These are phyloP conservation scores for Aureobasidium sp. DNA, from an alignment of 2,329 filamentous ascomycete genomes.

Conservation along the genomic window DNA sequence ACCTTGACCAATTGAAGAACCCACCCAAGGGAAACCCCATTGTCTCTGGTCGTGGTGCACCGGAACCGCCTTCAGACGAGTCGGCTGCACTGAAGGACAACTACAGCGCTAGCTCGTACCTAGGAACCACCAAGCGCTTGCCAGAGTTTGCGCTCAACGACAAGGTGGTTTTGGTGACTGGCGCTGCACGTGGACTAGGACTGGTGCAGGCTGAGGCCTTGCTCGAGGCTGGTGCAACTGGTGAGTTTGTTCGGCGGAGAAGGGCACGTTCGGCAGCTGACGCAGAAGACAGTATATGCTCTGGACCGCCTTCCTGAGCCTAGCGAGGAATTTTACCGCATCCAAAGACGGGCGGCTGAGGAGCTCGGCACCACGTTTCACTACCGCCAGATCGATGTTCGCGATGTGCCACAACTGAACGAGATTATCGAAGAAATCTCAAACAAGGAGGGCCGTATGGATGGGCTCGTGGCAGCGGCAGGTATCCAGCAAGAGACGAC, in stretches of 20 bases:
- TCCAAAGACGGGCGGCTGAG: slow-evolving; percentile 56
- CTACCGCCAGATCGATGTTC: slow-evolving; percentile 76
- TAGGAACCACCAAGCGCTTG: slow-evolving; percentile 40
- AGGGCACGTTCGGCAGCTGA: neutral
- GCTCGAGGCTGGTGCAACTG: slow-evolving; percentile 66
- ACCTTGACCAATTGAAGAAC: slow-evolving; percentile 20
- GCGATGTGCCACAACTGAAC: slow-evolving; percentile 62
- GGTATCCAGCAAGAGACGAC: slow-evolving; percentile 77
- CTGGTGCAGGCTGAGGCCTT: slow-evolving; percentile 66
- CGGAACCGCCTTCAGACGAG: slow-evolving; percentile 27
- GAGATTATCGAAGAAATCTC: slow-evolving; percentile 62
- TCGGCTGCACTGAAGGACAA: slow-evolving; percentile 27
- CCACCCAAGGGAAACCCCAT: slow-evolving; percentile 28
- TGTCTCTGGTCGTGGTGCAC: slow-evolving; percentile 24
- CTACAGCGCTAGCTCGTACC: slow-evolving; percentile 24
- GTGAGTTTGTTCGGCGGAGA: slow-evolving; percentile 30
- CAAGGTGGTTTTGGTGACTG: slow-evolving; percentile 65
- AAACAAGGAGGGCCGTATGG: slow-evolving; percentile 61
- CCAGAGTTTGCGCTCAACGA: slow-evolving; percentile 70
- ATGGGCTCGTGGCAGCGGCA: slow-evolving; percentile 70
- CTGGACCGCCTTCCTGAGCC: slow-evolving; percentile 57
- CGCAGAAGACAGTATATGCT: slow-evolving; percentile 50
- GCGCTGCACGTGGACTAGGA: slow-evolving; percentile 66
- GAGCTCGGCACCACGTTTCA: slow-evolving; percentile 59
- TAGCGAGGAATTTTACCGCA: slow-evolving; percentile 54